Evolutionary conservation across 2,329 filamentous ascomycete genomes (phyloP), one percentile per base, ranked within the genome.

Genomic region (Cyanodermella asteris): DNA sequence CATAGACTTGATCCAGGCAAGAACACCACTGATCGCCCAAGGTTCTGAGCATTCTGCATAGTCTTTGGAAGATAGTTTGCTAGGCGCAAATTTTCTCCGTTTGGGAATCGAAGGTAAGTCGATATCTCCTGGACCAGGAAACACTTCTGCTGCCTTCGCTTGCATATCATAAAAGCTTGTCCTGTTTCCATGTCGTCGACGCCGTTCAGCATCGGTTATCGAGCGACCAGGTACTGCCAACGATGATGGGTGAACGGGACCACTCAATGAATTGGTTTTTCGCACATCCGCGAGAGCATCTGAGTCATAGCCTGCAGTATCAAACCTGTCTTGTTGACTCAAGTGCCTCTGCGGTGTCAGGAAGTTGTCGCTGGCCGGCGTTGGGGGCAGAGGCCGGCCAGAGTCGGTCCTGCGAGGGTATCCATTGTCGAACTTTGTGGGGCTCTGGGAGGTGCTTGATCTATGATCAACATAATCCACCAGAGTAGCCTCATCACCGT

Each of bases 11-110:
- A 94, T 61, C 87, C 87, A 97, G 2, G 61, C 52, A 20, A 84
- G 69, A 31, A 97, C 68, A n/a, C 71, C 65, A 45, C 80, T 91
- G 23, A 97, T 55, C 2, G 84, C 81, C 87, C 87, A 97, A 1
- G 87, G 87, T 46, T 93, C 80, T 3, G 58, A 48, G 40, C 87
- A 97, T 41, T 69, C 78, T 37, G 69, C 72, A 48, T 91, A 84
- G 39, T 97, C 84, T 11, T 61, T 63, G 3, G 68, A 59, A 0
- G 72, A 76, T 16, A 97, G 53, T 45, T 91, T 93, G 11, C 75
- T 64, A 2, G 82, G 80, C 28, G 80, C 67, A 45, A 93, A 93
- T 39, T 74, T 78, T 50, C 71, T 73, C 40, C 77, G 74, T 36
- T 75, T 69, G 3, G 82, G 80, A 29, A 94, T 57, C 4, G 74